A percentile compares a stretch with the other conserved stretches of the same genome.
Conservation (phyloP, 805 yeast species). For the Blastobotrys attinorum region DNA sequence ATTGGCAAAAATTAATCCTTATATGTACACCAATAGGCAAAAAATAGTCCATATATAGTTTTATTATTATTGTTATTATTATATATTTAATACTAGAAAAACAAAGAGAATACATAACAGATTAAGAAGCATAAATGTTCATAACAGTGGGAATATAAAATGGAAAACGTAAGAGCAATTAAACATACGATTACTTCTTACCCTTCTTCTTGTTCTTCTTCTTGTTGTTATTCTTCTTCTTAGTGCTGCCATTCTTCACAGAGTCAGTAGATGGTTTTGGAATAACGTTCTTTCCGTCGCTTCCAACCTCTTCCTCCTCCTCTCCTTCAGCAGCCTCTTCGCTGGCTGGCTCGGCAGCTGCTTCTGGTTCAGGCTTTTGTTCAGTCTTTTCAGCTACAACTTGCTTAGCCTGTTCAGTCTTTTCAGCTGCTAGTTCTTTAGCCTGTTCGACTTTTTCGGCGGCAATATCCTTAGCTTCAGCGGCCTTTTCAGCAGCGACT, state of each 20-base stretch:
- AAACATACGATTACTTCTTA: slow-evolving; percentile 3
- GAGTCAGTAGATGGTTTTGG: slow-evolving; percentile 4
- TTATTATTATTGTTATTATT: too few species aligned
- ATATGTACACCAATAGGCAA: too few species aligned
- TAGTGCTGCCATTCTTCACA: slow-evolving; percentile 2
- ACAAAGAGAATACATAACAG: background rate
- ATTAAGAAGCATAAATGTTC: background rate
- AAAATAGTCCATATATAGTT: too few species aligned
- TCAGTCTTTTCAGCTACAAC: background rate
- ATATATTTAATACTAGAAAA: too few species aligned
- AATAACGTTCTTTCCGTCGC: background rate
- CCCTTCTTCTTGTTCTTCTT: slow-evolving; percentile 15
- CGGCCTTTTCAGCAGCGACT: slow-evolving; percentile 3
- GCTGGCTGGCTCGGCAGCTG: slow-evolving; percentile 3
- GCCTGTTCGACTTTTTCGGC: slow-evolving; percentile 1
- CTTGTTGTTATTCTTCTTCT: slow-evolving; percentile 16
- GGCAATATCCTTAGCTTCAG: slow-evolving; percentile 2
- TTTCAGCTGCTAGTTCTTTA: background rate
- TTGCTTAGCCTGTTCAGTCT: slow-evolving; percentile 4
- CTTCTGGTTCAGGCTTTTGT: slow-evolving; percentile 8
- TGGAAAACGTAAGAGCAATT: background rate
- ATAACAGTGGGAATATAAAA: background rate
- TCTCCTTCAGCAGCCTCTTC: background rate
- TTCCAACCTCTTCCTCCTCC: background rate
- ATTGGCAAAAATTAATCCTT: too few species aligned